phyloP scores from a whole-genome alignment of 352 stramenopile genomes.

The Phytophthora pini region DNA sequence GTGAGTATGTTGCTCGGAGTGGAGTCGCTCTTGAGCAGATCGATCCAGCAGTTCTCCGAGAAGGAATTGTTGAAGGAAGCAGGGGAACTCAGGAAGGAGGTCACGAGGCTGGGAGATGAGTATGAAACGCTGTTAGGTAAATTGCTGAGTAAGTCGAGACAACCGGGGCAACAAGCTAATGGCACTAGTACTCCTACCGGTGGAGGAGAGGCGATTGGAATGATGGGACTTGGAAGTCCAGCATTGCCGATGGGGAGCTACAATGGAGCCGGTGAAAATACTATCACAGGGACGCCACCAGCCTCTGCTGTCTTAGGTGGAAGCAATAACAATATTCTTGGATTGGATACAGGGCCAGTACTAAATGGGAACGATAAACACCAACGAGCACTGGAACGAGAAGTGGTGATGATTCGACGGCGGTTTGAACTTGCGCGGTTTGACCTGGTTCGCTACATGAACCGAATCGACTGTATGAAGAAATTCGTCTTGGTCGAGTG shows the following conservation, averaged over 20 bases:
- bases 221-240: conserved; percentile 36
- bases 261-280: conserved; percentile 19
- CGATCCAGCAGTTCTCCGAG: conserved; percentile 71
- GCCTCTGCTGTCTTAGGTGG: conserved; percentile 17
- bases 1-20: conserved; percentile 87
- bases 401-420: conserved; percentile 64
- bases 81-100: conserved; percentile 72
- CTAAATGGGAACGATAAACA: conserved; percentile 40
- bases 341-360: conserved; percentile 16
- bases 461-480: conserved; percentile 84
- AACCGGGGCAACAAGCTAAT: conserved; percentile 28
- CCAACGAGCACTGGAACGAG: conserved; percentile 66
- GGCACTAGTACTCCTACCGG: conserved; percentile 36
- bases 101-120: conserved; percentile 71
- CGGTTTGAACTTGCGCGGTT: conserved; percentile 87
- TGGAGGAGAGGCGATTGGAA: conserved; percentile 19
- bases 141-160: conserved; percentile 71
- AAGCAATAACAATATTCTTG: conserved; percentile 28
- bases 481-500: conserved; percentile 87
- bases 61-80: conserved; percentile 78
- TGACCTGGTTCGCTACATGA: conserved; percentile 85
- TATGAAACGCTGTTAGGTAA: conserved; percentile 87
- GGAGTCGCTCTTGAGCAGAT: conserved; percentile 74
- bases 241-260: conserved; percentile 21
- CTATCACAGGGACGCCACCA: conserved; percentile 27